These are phyloP conservation scores for Penicillium angulare DNA, from an alignment of 495 filamentous ascomycete species.

Conservation along the genomic window DNA sequence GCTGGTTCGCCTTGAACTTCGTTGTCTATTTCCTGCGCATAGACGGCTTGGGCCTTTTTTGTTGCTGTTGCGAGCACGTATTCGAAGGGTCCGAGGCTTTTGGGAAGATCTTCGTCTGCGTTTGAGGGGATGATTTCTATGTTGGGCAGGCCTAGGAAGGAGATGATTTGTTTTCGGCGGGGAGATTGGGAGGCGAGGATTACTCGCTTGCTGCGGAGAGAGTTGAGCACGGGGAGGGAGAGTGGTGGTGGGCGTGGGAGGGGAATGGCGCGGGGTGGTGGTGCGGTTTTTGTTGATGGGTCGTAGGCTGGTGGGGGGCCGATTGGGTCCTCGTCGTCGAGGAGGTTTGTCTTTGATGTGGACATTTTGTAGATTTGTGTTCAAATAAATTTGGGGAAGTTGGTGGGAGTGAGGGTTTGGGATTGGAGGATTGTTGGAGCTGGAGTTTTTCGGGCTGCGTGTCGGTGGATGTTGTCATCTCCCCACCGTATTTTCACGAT, in stretches of 20 bases:
- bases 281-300: conserved; percentile 9
- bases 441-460: no score
- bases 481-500: background rate
- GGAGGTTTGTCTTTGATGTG: conserved; percentile 34
- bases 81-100: conserved; percentile 76
- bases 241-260: conserved; percentile 61
- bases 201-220: conserved; percentile 68
- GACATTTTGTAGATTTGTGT: conserved; percentile 35
- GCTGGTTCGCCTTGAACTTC: conserved; percentile 65
- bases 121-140: conserved; percentile 82
- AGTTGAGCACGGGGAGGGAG: conserved; percentile 70
- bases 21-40: conserved; percentile 63
- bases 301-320: conserved; percentile 42
- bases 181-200: conserved; percentile 90
- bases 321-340: conserved; percentile 18
- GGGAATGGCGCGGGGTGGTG: conserved; percentile 24
- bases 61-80: conserved; percentile 88
- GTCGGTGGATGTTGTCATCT: no score
- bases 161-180: conserved; percentile 74
- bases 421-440: background rate
- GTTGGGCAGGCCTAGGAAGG: conserved; percentile 67
- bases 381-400: background rate
- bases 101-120: conserved; percentile 78
- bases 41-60: conserved; percentile 78
- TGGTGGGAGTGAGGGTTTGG: conserved; percentile 7